Base-by-base conservation (phyloP, 108 stramenopile species). In the Parietichytrium sp. region DNA sequence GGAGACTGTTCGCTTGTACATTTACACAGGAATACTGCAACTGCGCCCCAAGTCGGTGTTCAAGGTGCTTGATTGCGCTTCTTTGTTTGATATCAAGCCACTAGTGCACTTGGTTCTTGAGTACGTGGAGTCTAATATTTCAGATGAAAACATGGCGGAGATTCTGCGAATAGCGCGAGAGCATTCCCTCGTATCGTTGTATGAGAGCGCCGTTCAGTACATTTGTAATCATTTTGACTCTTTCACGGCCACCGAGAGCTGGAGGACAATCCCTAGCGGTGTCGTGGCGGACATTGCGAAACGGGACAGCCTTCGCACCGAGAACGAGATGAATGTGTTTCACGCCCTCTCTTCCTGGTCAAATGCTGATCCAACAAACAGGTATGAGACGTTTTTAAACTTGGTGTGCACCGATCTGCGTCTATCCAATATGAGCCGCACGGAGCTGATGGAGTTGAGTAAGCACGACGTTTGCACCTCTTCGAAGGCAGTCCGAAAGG, bases 1-100 rank as follows among this genome's bases (percentile, higher is more conserved):
- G 29, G 42, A 23, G 8, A 6, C 61, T 25, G 61, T 72, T 8
- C 61, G 61, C 61, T 45, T 42, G 45, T 72, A 72, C 61, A 72
- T 72, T 33, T 72, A 72, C 20, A 72, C 61, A 15, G 61, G 61
- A 13, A 72, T 72, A 13, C 38, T 72, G 38, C 36, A 72, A n/a
- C 45, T 72, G 15, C 2, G 61, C 36, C 61, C 61, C 61, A 42
- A 72, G 61, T 33, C 45, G 10, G 45, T 72, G 61, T 16, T n/a
- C 8, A 33, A 72, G 33, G 45, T 72, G 20, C 61, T 72, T 42
- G 38, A 72, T 7, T n/a, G 36, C 8, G 61, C 61, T 12, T 42
- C 45, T 42, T 45, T 72, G 15, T 42, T 72, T 8, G 61, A 72
- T 42, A 72, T 72, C 16, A 72, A 72, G 42, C 61, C 61, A 6